Evolutionary conservation across 228 moss, liverwort and hornwort genomes (phyloP), one percentile per base, ranked within the genome.

Genomic region (Sphagnum magellanicum): DNA sequence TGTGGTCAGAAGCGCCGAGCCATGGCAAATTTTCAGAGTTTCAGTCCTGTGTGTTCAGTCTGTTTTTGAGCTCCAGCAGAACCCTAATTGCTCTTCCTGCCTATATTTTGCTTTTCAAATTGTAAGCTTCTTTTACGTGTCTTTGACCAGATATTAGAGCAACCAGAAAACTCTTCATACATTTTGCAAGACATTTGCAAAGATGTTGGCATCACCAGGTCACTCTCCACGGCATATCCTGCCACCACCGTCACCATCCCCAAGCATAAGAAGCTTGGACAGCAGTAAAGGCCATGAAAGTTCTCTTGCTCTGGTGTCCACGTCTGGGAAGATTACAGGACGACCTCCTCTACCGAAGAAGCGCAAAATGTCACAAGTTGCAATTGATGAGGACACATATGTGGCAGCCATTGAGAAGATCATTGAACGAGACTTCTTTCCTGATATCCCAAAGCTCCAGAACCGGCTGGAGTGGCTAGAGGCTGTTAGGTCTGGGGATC

Each of bases 361-460:
- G 67, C 87, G 90, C 49, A 87, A 87, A 75, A 87, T 76, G 59
- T 74, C 84, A 6, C 82, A 84, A 49, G 67, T 88, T 63, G 70
- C 88, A 8, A 67, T 98, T 50, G 92, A 98, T 69, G 98, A 98
- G 71, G 98, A 98, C 53, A 90, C 86, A 0, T 98, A 98, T 67
- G 98, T 98, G 10, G 98, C 94, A 58, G 90, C 94, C 55, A 90
- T 98, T 52, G 98, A 98, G 81, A 92, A 90, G 70, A 98, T 98
- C 5, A 89, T 98, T 6, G 98, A 98, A 70, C 87, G 98, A 49
- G 98, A 98, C 71, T 98, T 90, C 53, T 98, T 98, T 59, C 98
- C 98, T 4, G 98, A 98, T 52, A 98, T 98, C 73, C 98, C 98
- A 4, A 98, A 98, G 80, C 94, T 98, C 75, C 94, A 94, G 68